phyloP scores from a whole-genome alignment of 768 basidiomycete species.

The Antrodiella citrinella region DNA sequence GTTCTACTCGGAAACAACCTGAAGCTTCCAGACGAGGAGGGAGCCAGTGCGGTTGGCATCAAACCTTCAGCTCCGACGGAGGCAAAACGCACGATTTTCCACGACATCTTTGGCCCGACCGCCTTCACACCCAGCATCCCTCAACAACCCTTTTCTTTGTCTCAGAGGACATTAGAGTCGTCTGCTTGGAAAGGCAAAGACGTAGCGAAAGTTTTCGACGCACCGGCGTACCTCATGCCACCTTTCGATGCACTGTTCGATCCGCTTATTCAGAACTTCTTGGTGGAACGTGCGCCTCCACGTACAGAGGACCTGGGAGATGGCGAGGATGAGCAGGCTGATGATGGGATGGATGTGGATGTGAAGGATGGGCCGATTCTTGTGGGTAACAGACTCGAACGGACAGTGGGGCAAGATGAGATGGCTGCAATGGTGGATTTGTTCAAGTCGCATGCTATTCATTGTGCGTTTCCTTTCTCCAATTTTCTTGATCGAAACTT shows the following conservation, averaged over 20 bases:
- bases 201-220: conserved; percentile 46
- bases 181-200: conserved; percentile 34
- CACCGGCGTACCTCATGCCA: conserved; percentile 71
- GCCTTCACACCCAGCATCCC: conserved; percentile 35
- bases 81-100: conserved; percentile 59
- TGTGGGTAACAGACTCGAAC: conserved; percentile 20
- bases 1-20: conserved; percentile 61
- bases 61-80: conserved; percentile 17
- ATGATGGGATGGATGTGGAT: conserved; percentile 21
- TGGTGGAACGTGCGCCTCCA: conserved; percentile 23
- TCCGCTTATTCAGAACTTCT: conserved; percentile 44
- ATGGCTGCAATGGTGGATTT: conserved; percentile 52
- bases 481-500: neutral
- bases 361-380: conserved; percentile 15
- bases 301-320: conserved; percentile 7
- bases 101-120: conserved; percentile 84
- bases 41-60: conserved; percentile 32
- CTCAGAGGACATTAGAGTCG: conserved; percentile 9
- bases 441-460: conserved; percentile 46
- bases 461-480: conserved; percentile 22
- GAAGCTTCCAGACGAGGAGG: conserved; percentile 32
- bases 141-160: neutral
- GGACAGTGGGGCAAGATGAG: conserved; percentile 43
- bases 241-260: conserved; percentile 68
- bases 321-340: conserved; percentile 11